Evolutionary conservation across 495 filamentous ascomycete species (phyloP), one percentile per base, ranked within the genome.

Genomic region (Neurospora terricola): DNA sequence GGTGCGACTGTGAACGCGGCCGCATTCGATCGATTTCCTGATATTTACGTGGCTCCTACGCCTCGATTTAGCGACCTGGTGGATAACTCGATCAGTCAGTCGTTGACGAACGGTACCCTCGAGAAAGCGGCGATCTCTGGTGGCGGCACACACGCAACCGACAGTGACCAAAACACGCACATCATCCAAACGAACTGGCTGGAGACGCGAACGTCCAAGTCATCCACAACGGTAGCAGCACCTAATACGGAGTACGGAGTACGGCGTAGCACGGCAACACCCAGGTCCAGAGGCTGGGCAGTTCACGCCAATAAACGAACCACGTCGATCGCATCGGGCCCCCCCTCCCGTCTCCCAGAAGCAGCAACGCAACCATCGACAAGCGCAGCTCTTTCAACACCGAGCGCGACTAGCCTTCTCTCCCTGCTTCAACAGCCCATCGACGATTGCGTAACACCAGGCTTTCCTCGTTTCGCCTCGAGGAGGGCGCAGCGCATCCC

Each of bases 261-360:
- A 62, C 54, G 54, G 54, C 54, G 54, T 66, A 66, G 27, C 54
- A 66, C 27, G 54, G 54, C 27, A 66, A 66, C 54, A 34, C 27
- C 54, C 27, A 66, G 54, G 34, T 70, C 36, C 69, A 27, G 36
- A 40, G 38, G 69, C 14, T 38, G 38, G 69, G 36, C 43, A 72
- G 70, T 54, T 72, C 34, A 54, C 42, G 70, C 38, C 37, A 71
- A n/a, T 30, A 66, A 43, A 71, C 70, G 70, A 71, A 71, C 27
- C 34, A 72, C 42, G 34, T 39, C 43, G 38, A 38, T 72, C 70
- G 42, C 43, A 38, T n/a, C 70, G 9, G 42, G 9, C 10, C 39
- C 34, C 70, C 39, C 70, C 70, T 34, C 43, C 43, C 70, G 34
- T 72, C 34, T 10, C 43, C 12, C n/a, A 66, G 42, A n/a, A 34